Evolutionary conservation across 192 early-diverging fungal genomes (phyloP), one percentile per base, ranked within the genome.

Genomic region (Glomus cerebriforme): DNA sequence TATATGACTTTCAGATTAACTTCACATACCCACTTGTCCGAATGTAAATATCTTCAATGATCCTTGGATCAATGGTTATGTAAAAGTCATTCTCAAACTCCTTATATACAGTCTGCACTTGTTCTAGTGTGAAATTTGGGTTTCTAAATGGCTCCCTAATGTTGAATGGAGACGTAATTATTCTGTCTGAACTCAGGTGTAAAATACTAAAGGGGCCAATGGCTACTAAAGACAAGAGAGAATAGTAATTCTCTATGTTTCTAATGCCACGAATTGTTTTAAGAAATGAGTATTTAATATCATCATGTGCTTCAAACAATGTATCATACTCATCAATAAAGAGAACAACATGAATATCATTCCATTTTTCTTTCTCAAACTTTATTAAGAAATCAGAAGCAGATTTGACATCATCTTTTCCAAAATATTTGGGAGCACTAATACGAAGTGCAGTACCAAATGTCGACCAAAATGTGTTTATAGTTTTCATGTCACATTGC

Each of bases 21-120:
- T 75, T 76, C 67, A 71, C 68, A 72, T 77, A 83, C 75, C 63
- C 79, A 74, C 73, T 80, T 35, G 82, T 77, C 64, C 60, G 66
- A 0, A 1, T 32, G 66, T 77, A 83, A 22, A 83, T 83, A 17
- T 78, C 70, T 2, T 80, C 68, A 27, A 83, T 67, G 29, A 83
- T 71, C 17, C 39, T 34, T 35, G 39, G 39, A 31, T 80, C 82
- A 54, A 83, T 80, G 13, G 59, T 73, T 7, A 80, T 47, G 0
- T 63, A 7, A 7, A 10, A 59, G 22, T 79, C 49, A 31, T 59
- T 2, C 22, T 10, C 78, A 71, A 72, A 79, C 6, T 79, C 31
- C 6, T 37, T 60, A 19, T 64, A 76, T 64, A 76, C 3, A 8
- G 32, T 62, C 31, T 66, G 75, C 31, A 83, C 82, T 70, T 83